phyloP scores from a whole-genome alignment of 2,329 filamentous ascomycete genomes.

The Pseudocercospora fijiensis region DNA sequence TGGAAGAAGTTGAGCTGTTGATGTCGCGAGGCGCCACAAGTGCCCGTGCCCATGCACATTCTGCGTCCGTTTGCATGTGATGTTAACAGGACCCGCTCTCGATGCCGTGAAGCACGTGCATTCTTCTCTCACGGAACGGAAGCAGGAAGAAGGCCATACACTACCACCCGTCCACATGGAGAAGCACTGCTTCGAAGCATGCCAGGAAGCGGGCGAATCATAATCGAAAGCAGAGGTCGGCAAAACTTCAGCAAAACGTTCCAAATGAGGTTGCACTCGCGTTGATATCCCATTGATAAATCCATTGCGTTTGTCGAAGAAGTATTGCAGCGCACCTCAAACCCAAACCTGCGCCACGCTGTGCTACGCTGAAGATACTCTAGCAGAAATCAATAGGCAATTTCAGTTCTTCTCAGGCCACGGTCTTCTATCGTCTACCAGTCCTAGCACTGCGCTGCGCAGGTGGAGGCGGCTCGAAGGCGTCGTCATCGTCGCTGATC shows the following conservation, averaged over 20 bases:
- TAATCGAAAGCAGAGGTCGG: too few species aligned
- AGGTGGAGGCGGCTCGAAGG: conserved; percentile 39
- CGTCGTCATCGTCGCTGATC: conserved; percentile 42
- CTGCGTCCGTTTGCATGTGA: not conserved
- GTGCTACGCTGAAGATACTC: conserved; percentile 14
- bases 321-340: not conserved
- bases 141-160: too few species aligned
- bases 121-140: too few species aligned
- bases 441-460: conserved; percentile 23
- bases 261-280: not conserved
- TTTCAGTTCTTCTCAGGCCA: not conserved
- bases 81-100: not conserved
- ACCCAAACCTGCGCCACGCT: conserved; percentile 14
- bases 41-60: not conserved
- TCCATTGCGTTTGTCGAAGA: not conserved
- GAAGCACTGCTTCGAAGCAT: too few species aligned
- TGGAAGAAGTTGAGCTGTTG: not conserved
- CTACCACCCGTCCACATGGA: too few species aligned
- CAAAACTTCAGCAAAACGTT: too few species aligned
- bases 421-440: conserved; percentile 17
- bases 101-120: not conserved
- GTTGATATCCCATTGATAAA: not conserved
- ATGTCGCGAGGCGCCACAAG: not conserved
- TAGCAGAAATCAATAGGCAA: not conserved
- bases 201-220: too few species aligned